Base-by-base conservation (phyloP, 306 rosid genomes). In the Gastrolobium villosum region DNA sequence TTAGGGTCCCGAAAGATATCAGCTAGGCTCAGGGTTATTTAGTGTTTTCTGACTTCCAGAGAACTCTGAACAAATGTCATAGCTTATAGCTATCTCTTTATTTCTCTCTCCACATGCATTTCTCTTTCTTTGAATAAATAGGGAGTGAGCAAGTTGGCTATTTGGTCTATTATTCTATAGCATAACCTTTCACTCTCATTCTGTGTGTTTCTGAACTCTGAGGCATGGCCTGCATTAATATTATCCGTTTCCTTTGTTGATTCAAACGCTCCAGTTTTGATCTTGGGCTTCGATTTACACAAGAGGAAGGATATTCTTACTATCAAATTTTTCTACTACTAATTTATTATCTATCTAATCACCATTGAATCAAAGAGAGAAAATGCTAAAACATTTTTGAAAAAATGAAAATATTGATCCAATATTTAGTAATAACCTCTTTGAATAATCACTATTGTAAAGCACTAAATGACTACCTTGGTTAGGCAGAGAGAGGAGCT, bases 1-100 rank as follows among this genome's bases (percentile, higher is more conserved):
- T 80, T 49, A 75, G 87, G 85, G 86, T 84, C 82, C 90, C 76
- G 56, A 67, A 78, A 50, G 63, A 85, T 20, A 20, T 70, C 88
- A 76, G 88, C 84, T 82, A 83, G 71, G 78, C 73, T 67, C 28
- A 34, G 57, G 37, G 74, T 30, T 81, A 75, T 81, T 66, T 13
- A 84, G 69, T 66, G 69, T 37, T 61, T 66, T 80, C 81, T 79
- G 74, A 66, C 82, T 80, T 82, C 72, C 61, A 63, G 82, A 90
- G 57, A 72, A 45, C 53, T 75, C 45, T 80, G 40, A 80, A 69
- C 13, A 20, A 15, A 60, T 54, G 71, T 52, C 75, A 59, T 14
- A 61, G 36, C n/a, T 14, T 39, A 39, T 9, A 30, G 49, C 56
- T 26, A 14, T 20, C 28, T 13, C 30, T 36, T 31, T 41, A n/a